phyloP scores from a whole-genome alignment of 768 basidiomycete genomes.

The Boletus coccyginus region DNA sequence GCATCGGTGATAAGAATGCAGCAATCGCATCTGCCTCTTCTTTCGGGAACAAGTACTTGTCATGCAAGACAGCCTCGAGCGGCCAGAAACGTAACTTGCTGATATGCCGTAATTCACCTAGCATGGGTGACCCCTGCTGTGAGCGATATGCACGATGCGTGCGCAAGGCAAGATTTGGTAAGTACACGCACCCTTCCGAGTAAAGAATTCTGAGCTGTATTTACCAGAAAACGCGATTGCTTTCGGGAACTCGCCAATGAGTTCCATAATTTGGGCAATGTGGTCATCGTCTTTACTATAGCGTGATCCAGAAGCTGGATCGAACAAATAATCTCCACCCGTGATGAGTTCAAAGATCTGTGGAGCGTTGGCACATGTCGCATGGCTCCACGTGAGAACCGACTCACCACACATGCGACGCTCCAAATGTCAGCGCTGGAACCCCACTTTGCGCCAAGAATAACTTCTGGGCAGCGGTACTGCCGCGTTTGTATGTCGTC shows the following conservation, averaged over 20 bases:
- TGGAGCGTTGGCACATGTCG: background rate
- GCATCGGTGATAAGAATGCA: constrained; percentile 85
- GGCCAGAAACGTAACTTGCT: constrained; percentile 94
- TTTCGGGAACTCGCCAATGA: constrained; percentile 87
- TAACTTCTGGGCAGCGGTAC: constrained; percentile 96
- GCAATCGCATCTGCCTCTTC: constrained; percentile 79
- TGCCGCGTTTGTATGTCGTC: constrained; percentile 98
- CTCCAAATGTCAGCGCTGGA: constrained; percentile 96
- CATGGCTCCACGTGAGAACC: background rate
- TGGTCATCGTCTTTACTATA: constrained; percentile 98
- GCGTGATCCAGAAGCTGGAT: constrained; percentile 90
- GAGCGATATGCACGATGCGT: constrained; percentile 1
- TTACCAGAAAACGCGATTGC: constrained; percentile 85
- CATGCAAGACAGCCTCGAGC: constrained; percentile 73
- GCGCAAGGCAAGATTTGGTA: background rate
- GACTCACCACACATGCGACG: constrained; percentile 85
- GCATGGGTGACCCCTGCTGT: constrained; percentile 2
- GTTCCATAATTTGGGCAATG: constrained; percentile 96
- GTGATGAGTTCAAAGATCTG: constrained; percentile 94
- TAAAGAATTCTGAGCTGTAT: constrained; percentile 94
- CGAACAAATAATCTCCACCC: constrained; percentile 97
- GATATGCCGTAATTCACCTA: constrained; percentile 89
- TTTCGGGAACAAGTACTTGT: constrained; percentile 93
- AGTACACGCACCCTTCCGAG: constrained; percentile 71
- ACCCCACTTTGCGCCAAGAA: constrained; percentile 95